phyloP scores from a whole-genome alignment of 1,284 basidiomycete genomes.

The Pisolithus thermaeus region DNA sequence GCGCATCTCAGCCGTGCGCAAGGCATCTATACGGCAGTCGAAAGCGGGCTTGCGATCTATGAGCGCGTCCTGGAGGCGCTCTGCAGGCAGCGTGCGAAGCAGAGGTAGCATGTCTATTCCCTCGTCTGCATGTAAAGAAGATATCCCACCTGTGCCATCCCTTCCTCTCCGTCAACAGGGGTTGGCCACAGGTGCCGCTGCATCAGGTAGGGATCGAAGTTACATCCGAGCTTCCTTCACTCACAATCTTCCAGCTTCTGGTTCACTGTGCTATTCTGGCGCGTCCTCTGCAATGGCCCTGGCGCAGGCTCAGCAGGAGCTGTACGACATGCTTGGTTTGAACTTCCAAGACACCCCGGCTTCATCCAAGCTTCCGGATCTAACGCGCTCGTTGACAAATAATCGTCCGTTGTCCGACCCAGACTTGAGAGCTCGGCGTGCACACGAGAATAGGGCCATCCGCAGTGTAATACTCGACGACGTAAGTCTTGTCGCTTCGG shows the following conservation, averaged over 20 bases:
- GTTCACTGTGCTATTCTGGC: slow-evolving; percentile 9
- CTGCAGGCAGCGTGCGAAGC: slow-evolving; percentile 35
- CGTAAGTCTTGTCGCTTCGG: slow-evolving; percentile 29
- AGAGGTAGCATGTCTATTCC: slow-evolving; percentile 19
- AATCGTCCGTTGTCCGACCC: slow-evolving; percentile 14
- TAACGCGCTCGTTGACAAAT: background rate
- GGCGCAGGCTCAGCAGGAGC: slow-evolving; percentile 56
- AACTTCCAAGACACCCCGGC: slow-evolving; percentile 37
- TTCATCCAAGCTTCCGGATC: slow-evolving; percentile 28
- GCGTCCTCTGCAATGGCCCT: slow-evolving; percentile 49
- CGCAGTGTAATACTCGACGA: slow-evolving; percentile 40
- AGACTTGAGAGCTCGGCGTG: slow-evolving; percentile 16
- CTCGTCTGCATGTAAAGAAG: slow-evolving; percentile 30
- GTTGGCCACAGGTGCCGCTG: slow-evolving; percentile 37
- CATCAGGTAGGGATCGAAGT: slow-evolving; percentile 15
- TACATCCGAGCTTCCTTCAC: background rate
- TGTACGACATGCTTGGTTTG: slow-evolving; percentile 67
- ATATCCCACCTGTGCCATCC: slow-evolving; percentile 50
- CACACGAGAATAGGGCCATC: slow-evolving; percentile 29
- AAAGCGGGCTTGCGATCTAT: slow-evolving; percentile 56
- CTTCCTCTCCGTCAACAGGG: slow-evolving; percentile 31
- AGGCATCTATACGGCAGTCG: slow-evolving; percentile 54
- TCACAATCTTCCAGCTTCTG: background rate
- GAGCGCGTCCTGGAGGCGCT: slow-evolving; percentile 36
- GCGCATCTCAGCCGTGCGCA: slow-evolving; percentile 53